phyloP scores from a whole-genome alignment of 306 rosid genomes.

The Malus asiatica region DNA sequence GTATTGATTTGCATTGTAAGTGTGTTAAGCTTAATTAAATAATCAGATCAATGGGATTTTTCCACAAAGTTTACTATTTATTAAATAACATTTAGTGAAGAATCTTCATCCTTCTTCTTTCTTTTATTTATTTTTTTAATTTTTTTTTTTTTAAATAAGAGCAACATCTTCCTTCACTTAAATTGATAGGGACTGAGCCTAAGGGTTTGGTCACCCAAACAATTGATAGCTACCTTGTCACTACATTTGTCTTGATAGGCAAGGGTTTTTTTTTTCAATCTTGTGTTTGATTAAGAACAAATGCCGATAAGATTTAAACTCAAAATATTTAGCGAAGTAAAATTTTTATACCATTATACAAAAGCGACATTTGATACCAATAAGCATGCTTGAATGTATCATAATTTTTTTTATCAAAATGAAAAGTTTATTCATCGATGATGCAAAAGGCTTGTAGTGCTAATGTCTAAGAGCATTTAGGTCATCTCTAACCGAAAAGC shows the following conservation, averaged over 20 bases:
- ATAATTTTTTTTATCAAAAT: neutral
- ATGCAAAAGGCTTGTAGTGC: neutral
- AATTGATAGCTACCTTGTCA: neutral
- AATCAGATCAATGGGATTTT: neutral
- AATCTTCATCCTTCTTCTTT: neutral
- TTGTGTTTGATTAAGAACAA: neutral
- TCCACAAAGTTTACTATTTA: neutral
- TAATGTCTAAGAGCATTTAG: no score
- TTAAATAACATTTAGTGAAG: neutral
- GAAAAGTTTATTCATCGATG: no score
- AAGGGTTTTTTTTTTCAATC: neutral
- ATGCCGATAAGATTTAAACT: neutral
- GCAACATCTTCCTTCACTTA: neutral
- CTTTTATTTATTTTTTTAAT: no score
- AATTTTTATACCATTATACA: neutral
- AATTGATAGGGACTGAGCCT: conserved; percentile 10
- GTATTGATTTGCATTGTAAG: neutral
- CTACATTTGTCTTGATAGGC: neutral
- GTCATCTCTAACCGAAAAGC: no score
- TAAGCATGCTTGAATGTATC: neutral
- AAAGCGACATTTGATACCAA: neutral
- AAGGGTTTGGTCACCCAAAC: conserved; percentile 5
- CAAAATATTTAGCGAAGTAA: no score
- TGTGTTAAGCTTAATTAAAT: conserved; percentile 1
- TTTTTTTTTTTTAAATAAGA: neutral